Evolutionary conservation across 441 rosid genomes (phyloP).

Genomic region (Viola pubescens): DNA sequence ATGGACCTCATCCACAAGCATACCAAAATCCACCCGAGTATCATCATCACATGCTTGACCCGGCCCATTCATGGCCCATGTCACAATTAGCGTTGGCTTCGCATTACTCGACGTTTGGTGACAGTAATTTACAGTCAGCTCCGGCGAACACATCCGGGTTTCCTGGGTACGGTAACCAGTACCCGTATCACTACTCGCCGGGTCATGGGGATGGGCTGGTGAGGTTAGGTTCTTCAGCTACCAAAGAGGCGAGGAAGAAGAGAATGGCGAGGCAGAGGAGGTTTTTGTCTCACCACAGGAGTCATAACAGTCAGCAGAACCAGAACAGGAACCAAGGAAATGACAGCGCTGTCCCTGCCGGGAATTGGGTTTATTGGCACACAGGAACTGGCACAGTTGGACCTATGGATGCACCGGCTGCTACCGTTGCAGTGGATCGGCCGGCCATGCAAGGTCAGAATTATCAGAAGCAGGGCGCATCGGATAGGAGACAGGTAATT

Average conservation of each 20-base stretch:
- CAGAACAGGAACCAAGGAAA: constrained; percentile 27
- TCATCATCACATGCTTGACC: constrained; percentile 46
- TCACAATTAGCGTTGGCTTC: constrained; percentile 41
- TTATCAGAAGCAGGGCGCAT: constrained; percentile 45
- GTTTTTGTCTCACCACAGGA: constrained; percentile 47
- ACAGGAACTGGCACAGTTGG: constrained; percentile 14
- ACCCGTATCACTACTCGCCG: constrained; percentile 35
- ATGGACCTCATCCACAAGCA: constrained; percentile 24
- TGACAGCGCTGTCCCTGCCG: constrained; percentile 30
- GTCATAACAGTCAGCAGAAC: constrained; percentile 28
- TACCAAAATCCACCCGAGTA: constrained; percentile 30
- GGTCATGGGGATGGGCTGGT: constrained; percentile 39
- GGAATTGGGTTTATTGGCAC: constrained; percentile 65
- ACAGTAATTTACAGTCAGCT: constrained; percentile 19
- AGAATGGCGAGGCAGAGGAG: constrained; percentile 91
- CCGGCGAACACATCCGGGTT: constrained; percentile 28
- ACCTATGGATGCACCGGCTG: constrained; percentile 22
- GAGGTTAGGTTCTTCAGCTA: constrained; percentile 62
- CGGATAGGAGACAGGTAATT: constrained; percentile 65
- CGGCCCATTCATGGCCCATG: constrained; percentile 53
- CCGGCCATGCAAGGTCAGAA: constrained; percentile 30
- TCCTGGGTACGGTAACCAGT: constrained; percentile 47
- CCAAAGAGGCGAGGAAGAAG: constrained; percentile 91
- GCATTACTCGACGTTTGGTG: constrained; percentile 36
- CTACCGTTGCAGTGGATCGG: constrained; percentile 16